A percentile compares a stretch with the other conserved stretches of the same genome.
These are phyloP conservation scores for Saprolegnia diclina DNA, from an alignment of 352 stramenopile genomes.

Conservation along the genomic window DNA sequence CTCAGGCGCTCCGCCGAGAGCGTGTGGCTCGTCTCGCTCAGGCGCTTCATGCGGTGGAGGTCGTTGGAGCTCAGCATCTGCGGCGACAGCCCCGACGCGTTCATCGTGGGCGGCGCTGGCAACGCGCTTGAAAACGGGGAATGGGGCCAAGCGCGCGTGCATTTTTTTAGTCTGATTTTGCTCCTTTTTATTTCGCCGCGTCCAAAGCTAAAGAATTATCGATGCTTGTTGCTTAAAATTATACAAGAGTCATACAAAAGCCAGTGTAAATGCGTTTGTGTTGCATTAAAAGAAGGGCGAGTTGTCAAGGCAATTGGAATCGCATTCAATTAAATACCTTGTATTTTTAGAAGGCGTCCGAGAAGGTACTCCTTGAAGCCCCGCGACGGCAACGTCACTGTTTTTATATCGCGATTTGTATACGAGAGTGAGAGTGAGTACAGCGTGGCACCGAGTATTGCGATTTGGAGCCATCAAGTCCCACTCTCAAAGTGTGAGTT, in stretches of 20 bases:
- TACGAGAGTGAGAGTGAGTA: background rate
- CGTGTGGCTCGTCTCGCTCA: constrained; percentile 22
- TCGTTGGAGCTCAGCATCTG: constrained; percentile 25
- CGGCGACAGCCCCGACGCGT: background rate
- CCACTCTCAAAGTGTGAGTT: background rate
- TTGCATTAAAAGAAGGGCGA: no score
- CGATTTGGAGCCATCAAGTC: background rate
- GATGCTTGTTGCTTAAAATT: no score
- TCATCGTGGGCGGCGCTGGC: background rate
- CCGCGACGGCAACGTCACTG: background rate
- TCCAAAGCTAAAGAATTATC: background rate
- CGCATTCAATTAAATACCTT: background rate
- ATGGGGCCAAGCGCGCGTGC: background rate
- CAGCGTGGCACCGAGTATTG: background rate
- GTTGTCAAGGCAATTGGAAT: no score
- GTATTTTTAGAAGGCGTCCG: background rate
- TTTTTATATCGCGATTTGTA: background rate
- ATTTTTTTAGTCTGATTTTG: background rate
- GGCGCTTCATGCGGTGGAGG: constrained; percentile 25
- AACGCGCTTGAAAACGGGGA: constrained; percentile 7
- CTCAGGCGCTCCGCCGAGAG: constrained; percentile 12
- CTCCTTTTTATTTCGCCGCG: constrained; percentile 6
- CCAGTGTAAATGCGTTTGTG: no score
- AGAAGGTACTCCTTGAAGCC: constrained; percentile 1
- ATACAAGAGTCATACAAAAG: no score